Percentiles rank a stretch among this genome's conserved stretches.
Conservation (phyloP, 2,329 filamentous ascomycete species). For the Aspergillus fumigatus region DNA sequence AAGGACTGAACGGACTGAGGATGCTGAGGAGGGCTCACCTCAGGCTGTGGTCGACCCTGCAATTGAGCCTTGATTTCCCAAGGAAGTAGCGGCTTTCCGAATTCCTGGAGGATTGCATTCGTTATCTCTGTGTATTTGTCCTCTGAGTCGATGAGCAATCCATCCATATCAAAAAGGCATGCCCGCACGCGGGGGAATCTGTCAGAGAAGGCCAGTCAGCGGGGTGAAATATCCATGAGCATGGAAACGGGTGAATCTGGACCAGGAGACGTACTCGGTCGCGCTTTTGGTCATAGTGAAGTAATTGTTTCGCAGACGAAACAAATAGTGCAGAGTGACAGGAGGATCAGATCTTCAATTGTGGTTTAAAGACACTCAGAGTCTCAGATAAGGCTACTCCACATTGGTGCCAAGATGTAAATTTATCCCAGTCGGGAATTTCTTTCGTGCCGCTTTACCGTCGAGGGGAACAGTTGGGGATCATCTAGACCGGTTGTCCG, state of each 20-base stretch:
- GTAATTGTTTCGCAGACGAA: background rate
- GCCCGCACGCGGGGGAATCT: slow-evolving; percentile 78
- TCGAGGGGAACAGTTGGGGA: background rate
- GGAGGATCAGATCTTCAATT: background rate
- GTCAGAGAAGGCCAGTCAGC: slow-evolving; percentile 1
- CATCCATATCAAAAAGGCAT: slow-evolving; percentile 98
- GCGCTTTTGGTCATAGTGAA: background rate
- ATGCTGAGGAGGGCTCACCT: slow-evolving; percentile 33
- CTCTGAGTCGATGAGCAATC: slow-evolving; percentile 88
- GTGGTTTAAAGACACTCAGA: background rate
- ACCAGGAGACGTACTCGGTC: background rate
- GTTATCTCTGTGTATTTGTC: slow-evolving; percentile 81
- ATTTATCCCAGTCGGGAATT: background rate
- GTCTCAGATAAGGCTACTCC: background rate
- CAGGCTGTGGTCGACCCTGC: slow-evolving; percentile 60
- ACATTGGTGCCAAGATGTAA: background rate
- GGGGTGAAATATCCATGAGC: background rate
- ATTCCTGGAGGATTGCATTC: slow-evolving; percentile 74
- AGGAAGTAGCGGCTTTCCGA: slow-evolving; percentile 69
- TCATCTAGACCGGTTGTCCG: background rate
- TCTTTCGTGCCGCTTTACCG: background rate
- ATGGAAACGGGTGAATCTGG: background rate
- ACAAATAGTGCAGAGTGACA: background rate
- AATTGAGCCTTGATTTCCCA: slow-evolving; percentile 93
- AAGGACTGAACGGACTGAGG: background rate